Evolutionary conservation across 2,329 filamentous ascomycete species (phyloP).

Genomic region (Colletotrichum magnum): DNA sequence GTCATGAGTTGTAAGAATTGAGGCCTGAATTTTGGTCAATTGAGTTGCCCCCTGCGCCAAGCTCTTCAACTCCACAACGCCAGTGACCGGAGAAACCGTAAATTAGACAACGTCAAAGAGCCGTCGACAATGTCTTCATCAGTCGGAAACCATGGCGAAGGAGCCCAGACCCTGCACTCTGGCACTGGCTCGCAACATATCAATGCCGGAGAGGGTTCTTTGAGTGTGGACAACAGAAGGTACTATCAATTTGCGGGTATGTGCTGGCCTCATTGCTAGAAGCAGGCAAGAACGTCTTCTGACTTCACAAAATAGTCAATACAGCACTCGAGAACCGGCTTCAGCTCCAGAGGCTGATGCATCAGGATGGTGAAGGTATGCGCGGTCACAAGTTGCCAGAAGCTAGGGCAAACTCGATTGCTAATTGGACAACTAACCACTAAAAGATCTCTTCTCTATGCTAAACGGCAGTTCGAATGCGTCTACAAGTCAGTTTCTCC

Average conservation of each 20-base stretch:
- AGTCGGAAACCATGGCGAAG: constrained; percentile 5
- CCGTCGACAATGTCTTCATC: not conserved
- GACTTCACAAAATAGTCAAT: not conserved
- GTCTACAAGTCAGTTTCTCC: not conserved
- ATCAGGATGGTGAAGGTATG: not conserved
- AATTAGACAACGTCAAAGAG: not conserved
- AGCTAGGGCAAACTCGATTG: too few relatives aligned
- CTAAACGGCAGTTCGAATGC: not conserved
- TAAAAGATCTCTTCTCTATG: too few relatives aligned
- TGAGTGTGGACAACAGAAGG: not conserved
- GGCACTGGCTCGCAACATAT: not conserved
- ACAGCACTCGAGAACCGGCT: not conserved
- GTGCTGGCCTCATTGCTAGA: not conserved
- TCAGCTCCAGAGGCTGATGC: not conserved
- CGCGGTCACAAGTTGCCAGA: too few relatives aligned
- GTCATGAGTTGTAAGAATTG: not conserved
- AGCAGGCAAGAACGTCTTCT: too few relatives aligned
- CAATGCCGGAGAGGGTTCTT: not conserved
- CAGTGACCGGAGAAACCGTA: not conserved
- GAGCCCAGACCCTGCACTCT: constrained; percentile 7
- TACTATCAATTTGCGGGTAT: not conserved
- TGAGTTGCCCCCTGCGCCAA: not conserved
- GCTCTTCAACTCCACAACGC: not conserved
- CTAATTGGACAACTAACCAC: too few relatives aligned
- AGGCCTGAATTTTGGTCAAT: not conserved